Evolutionary conservation across 495 filamentous ascomycete genomes (phyloP).

Genomic region (Daldinia caldariorum): DNA sequence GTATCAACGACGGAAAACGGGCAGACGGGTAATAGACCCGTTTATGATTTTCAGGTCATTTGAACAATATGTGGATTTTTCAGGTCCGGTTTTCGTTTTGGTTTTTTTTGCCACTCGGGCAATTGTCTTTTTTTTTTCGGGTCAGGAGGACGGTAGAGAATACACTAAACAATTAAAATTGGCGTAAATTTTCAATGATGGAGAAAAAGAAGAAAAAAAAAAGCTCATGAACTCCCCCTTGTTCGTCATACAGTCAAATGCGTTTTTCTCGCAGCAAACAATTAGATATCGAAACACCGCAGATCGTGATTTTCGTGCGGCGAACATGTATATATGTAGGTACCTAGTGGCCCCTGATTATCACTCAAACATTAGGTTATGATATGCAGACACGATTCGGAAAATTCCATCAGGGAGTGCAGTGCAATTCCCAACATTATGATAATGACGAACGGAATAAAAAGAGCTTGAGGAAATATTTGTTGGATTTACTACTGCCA

Average conservation of each 20-base stretch:
- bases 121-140: background rate
- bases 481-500: slow-evolving; percentile 36
- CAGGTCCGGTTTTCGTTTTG: background rate
- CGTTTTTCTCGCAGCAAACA: no score
- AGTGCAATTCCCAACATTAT: background rate
- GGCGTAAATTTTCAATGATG: no score
- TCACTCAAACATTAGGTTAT: no score
- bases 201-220: no score
- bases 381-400: no score
- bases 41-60: slow-evolving; percentile 7
- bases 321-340: no score
- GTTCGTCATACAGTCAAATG: no score
- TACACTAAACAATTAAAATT: background rate
- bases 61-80: background rate
- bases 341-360: no score
- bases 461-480: slow-evolving; percentile 17
- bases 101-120: background rate
- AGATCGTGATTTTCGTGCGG: no score
- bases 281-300: no score
- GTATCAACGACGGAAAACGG: background rate
- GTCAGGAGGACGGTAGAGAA: background rate
- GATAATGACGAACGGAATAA: background rate
- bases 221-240: no score
- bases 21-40: background rate
- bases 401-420: background rate